Percentiles rank a stretch among this genome's conserved stretches.
These are phyloP conservation scores for Chaetomium cochliodes DNA, from an alignment of 495 filamentous ascomycete species.

Conservation along the genomic window DNA sequence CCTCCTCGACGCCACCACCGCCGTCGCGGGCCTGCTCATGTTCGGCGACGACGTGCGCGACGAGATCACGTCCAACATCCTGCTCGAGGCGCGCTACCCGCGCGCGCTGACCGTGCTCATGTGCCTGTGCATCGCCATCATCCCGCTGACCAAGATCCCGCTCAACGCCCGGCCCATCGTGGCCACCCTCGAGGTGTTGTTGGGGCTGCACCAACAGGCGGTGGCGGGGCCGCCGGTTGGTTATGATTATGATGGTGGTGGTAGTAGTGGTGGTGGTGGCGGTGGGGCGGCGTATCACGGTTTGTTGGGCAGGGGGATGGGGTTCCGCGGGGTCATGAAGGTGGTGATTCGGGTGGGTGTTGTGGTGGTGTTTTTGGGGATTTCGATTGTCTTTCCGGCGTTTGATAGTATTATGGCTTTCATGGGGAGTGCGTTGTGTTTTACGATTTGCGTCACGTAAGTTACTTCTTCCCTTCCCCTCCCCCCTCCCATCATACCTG, in stretches of 20 bases:
- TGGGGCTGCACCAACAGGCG: slow-evolving; percentile 63
- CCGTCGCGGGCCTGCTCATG: slow-evolving; percentile 83
- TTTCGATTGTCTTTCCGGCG: slow-evolving; percentile 77
- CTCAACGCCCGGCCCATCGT: slow-evolving; percentile 88
- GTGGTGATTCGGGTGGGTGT: slow-evolving; percentile 57
- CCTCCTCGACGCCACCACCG: slow-evolving; percentile 74
- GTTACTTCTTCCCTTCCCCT: slow-evolving; percentile 18
- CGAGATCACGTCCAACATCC: slow-evolving; percentile 87
- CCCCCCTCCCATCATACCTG: not conserved
- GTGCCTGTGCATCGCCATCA: slow-evolving; percentile 81
- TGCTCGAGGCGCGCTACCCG: slow-evolving; percentile 72
- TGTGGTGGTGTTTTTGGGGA: slow-evolving; percentile 43
- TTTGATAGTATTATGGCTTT: slow-evolving; percentile 96
- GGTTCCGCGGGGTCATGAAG: slow-evolving; percentile 59
- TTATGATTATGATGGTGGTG: too few species aligned
- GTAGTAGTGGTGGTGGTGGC: too few species aligned
- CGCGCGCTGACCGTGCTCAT: slow-evolving; percentile 70
- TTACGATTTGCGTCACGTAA: slow-evolving; percentile 87
- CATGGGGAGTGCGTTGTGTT: slow-evolving; percentile 86
- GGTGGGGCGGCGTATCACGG: too few species aligned
- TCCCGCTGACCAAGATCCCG: slow-evolving; percentile 91
- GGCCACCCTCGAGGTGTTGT: slow-evolving; percentile 74
- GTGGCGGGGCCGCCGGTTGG: slow-evolving; percentile 34
- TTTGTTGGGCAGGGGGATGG: slow-evolving; percentile 54
- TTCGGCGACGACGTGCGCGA: slow-evolving; percentile 83